These are phyloP conservation scores for Xylaria arbuscula DNA, from an alignment of 2,329 filamentous ascomycete genomes.

Conservation along the genomic window DNA sequence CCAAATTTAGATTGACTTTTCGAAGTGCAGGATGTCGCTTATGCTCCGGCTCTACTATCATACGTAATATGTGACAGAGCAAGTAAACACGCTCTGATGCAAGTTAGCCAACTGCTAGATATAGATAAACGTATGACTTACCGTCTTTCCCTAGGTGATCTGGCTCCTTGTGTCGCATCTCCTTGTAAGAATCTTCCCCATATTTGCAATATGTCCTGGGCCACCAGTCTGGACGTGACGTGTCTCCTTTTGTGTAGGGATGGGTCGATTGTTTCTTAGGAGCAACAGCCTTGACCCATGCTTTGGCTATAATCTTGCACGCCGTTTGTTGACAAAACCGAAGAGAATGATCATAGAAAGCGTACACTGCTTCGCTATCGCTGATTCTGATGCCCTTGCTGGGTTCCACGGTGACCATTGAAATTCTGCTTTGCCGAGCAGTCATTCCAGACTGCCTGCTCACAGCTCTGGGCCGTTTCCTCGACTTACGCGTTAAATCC, in stretches of 20 bases:
- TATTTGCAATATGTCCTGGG: slow-evolving; percentile 60
- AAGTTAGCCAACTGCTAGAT: slow-evolving; percentile 12
- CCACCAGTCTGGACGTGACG: slow-evolving; percentile 75
- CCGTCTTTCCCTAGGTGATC: slow-evolving; percentile 77
- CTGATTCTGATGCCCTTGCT: slow-evolving; percentile 63
- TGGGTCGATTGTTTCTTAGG: slow-evolving; percentile 82
- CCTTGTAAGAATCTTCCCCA: slow-evolving; percentile 60
- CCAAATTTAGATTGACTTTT: slow-evolving; percentile 64
- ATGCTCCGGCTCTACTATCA: slow-evolving; percentile 63
- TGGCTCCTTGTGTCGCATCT: slow-evolving; percentile 76
- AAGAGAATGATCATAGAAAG: slow-evolving; percentile 71
- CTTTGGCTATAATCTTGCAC: slow-evolving; percentile 78
- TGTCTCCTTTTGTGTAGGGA: slow-evolving; percentile 75
- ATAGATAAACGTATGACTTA: slow-evolving; percentile 50
- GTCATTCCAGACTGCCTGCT: slow-evolving; percentile 34
- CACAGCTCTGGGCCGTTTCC: slow-evolving; percentile 51
- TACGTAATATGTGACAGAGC: slow-evolving; percentile 68
- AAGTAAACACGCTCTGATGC: slow-evolving; percentile 67
- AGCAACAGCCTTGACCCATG: slow-evolving; percentile 79
- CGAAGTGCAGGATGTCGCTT: slow-evolving; percentile 64
- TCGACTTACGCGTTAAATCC: slow-evolving; percentile 48
- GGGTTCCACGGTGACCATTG: slow-evolving; percentile 52
- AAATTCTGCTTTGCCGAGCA: slow-evolving; percentile 55
- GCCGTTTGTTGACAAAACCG: slow-evolving; percentile 75
- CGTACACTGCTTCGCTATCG: slow-evolving; percentile 65